Evolutionary conservation across 75 land plant species (phyloP).

Genomic region (Isoetes taiwanensis): DNA sequence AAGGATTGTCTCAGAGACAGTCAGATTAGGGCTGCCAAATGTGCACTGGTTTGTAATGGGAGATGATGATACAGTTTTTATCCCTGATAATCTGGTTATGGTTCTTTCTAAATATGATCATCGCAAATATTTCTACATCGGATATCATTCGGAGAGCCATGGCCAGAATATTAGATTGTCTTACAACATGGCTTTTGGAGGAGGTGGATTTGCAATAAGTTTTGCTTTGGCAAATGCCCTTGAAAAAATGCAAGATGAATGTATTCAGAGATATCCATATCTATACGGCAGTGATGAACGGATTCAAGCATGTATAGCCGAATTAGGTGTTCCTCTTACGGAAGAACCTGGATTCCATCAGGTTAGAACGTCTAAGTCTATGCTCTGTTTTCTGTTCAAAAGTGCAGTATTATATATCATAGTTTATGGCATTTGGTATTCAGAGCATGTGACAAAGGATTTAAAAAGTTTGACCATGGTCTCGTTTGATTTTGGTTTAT

Average conservation of each 20-base stretch:
- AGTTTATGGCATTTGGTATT: too few species aligned
- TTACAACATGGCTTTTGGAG: constrained; percentile 5
- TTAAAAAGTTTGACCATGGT: too few species aligned
- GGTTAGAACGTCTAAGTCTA: constrained; percentile 1
- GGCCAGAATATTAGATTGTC: neutral
- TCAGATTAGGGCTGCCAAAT: constrained; percentile 23
- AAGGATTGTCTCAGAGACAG: constrained; percentile 40
- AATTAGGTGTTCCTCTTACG: constrained; percentile 1
- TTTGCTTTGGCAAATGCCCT: neutral
- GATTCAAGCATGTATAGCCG: neutral
- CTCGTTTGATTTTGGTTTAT: too few species aligned
- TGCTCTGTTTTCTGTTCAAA: neutral
- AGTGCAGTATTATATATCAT: too few species aligned
- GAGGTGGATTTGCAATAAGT: constrained; percentile 4
- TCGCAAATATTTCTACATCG: neutral
- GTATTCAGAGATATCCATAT: neutral
- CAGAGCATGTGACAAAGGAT: too few species aligned
- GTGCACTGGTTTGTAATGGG: constrained; percentile 27
- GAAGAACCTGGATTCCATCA: constrained; percentile 1
- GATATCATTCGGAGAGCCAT: constrained; percentile 4
- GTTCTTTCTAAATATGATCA: constrained; percentile 1
- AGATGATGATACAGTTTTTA: constrained; percentile 1
- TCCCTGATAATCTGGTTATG: constrained; percentile 1
- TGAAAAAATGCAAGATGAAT: neutral
- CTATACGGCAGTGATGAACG: constrained; percentile 4